These are phyloP conservation scores for Eucalyptus erythrocorys DNA, from an alignment of 345 rosid species.

Conservation along the genomic window DNA sequence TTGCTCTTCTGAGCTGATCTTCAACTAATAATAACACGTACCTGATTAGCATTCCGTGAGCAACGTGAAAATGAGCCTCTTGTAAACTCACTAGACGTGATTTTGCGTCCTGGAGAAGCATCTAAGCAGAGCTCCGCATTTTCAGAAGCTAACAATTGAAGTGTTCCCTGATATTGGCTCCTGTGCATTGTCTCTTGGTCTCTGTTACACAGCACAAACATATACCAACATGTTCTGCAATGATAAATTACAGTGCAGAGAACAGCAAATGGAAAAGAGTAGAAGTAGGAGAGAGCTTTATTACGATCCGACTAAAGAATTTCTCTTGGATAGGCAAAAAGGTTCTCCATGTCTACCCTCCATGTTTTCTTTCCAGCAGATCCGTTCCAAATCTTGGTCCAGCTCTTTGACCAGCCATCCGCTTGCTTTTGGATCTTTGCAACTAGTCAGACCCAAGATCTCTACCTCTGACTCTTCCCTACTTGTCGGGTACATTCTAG, in stretches of 20 bases:
- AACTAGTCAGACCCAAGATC: conserved; percentile 48
- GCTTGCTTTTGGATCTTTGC: conserved; percentile 48
- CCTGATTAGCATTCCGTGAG: conserved; percentile 75
- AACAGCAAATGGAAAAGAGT: background rate
- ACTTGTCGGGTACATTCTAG: background rate
- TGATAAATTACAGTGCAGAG: background rate
- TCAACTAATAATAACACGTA: background rate
- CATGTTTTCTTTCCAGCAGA: conserved; percentile 14
- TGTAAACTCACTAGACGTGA: conserved; percentile 47
- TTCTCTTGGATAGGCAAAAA: background rate
- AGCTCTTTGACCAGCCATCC: conserved; percentile 8
- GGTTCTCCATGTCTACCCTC: conserved; percentile 26
- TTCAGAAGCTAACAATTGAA: conserved; percentile 39
- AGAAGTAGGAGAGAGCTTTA: background rate
- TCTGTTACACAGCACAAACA: conserved; percentile 18
- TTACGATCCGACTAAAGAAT: conserved; percentile 30
- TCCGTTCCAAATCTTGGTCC: background rate
- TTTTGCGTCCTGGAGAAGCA: conserved; percentile 54
- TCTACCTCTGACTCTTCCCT: conserved; percentile 1
- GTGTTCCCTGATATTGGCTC: conserved; percentile 24
- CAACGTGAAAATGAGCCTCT: conserved; percentile 57
- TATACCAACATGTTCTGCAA: background rate
- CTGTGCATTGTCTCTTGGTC: conserved; percentile 27
- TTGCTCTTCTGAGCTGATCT: background rate
- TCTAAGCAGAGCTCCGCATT: conserved; percentile 57